Evolutionary conservation across 2,329 filamentous ascomycete species (phyloP), one percentile per base, ranked within the genome.

Genomic region (Fusarium sp.): DNA sequence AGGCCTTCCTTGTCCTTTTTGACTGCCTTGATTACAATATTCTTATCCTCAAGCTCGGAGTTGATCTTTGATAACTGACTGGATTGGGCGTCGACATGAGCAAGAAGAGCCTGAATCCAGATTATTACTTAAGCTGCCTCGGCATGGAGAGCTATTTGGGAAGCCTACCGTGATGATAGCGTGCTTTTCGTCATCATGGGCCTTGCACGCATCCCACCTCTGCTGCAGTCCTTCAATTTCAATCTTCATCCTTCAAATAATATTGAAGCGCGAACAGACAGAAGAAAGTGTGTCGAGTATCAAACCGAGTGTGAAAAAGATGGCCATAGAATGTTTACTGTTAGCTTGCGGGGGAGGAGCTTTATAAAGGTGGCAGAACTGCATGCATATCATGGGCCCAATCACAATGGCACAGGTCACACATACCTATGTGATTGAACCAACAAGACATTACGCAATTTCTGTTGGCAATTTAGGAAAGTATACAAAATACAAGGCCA

Each of bases 111-210:
- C 30, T 57, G 35, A 10, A 5, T 5, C 11, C 4, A 50, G 14
- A 7, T 8, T 3, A 26, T 46, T 9, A 51, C 46, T 10, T 10
- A 9, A 28, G 11, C 4, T 17, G 3, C 6, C 3, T 26, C 8
- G 14, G 10, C 13, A 30, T 40, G 2, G 3, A 17, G 22, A 10
- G 22, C 6, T 10, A 6, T 17, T 10, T 10, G 17, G 3, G 9
- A n/a, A 3, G 22, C 22, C 35, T 15, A 40, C 55, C 24, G 28
- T 44, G 28, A 58, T 32, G 2, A 58, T 32, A 15, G 40, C 14
- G 7, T 51, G 32, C 40, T 58, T 58, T 19, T 58, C 39, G 22
- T 58, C 55, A 28, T 58, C 55, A 7, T 58, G 47, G 22, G 55
- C 47, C 20, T 32, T 58, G 40, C 47, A 52, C 2, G 19, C 26